These are phyloP conservation scores for Sporothrix schenckii DNA, from an alignment of 2,329 filamentous ascomycete genomes.

Conservation along the genomic window DNA sequence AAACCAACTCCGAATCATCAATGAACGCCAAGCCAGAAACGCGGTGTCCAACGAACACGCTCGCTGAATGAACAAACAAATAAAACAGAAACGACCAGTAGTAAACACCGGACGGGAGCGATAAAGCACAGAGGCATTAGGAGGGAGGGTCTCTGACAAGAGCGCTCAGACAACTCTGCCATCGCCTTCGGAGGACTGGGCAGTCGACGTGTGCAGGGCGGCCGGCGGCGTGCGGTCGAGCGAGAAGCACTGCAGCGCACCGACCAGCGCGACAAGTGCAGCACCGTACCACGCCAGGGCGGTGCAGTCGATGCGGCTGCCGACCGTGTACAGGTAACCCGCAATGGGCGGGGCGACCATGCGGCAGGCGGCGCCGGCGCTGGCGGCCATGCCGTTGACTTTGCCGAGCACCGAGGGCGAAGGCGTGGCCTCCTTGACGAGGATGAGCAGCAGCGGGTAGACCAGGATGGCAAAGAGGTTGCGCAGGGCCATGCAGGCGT, in stretches of 20 bases:
- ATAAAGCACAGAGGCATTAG: background rate
- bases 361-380: conserved; percentile 66
- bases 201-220: background rate
- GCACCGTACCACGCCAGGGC: conserved; percentile 67
- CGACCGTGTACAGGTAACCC: conserved; percentile 65
- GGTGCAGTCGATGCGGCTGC: conserved; percentile 61
- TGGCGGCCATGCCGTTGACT: conserved; percentile 68
- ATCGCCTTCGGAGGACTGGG: background rate
- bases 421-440: conserved; percentile 68
- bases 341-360: conserved; percentile 68
- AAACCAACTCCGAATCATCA: background rate
- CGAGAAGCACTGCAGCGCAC: conserved; percentile 63
- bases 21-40: background rate
- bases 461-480: conserved; percentile 65
- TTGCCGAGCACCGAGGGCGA: conserved; percentile 60
- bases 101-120: background rate
- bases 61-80: conserved; percentile 16
- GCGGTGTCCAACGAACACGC: background rate
- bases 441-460: conserved; percentile 67
- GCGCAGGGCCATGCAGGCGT: conserved; percentile 59
- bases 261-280: conserved; percentile 58
- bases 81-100: background rate
- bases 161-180: background rate
- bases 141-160: background rate
- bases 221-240: conserved; percentile 45